Evolutionary conservation across 2,329 filamentous ascomycete genomes (phyloP).

Genomic region (Acarospora socialis): DNA sequence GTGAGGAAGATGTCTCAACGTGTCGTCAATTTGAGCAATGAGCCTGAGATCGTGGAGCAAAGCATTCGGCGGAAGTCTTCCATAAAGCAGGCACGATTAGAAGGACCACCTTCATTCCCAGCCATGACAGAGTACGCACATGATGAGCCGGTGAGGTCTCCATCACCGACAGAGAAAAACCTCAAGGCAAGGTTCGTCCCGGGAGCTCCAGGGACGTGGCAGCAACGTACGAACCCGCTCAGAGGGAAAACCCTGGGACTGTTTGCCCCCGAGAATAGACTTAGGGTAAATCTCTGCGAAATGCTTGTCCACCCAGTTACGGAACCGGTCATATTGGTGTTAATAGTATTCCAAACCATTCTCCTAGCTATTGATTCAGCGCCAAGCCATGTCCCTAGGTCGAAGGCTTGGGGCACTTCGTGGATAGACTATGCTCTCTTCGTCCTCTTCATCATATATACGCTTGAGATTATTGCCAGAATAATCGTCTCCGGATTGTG

Average conservation of each 20-base stretch:
- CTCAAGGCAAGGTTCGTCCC: constrained; percentile 21
- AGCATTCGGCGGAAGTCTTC: constrained; percentile 48
- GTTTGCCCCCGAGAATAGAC: constrained; percentile 61
- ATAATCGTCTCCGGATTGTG: constrained; percentile 89
- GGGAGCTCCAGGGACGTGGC: constrained; percentile 29
- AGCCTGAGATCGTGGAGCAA: constrained; percentile 68
- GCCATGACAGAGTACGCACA: constrained; percentile 31
- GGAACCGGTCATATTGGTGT: constrained; percentile 69
- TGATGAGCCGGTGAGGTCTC: constrained; percentile 25
- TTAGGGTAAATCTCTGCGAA: constrained; percentile 65
- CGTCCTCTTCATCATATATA: constrained; percentile 76
- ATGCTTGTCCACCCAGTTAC: constrained; percentile 73
- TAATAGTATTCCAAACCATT: constrained; percentile 80
- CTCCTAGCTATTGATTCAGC: constrained; percentile 76
- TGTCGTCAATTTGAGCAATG: constrained; percentile 93
- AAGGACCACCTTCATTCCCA: constrained; percentile 38
- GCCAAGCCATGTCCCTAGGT: constrained; percentile 44
- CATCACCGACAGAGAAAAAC: constrained; percentile 22
- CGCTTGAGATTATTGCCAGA: constrained; percentile 66
- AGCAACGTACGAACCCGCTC: constrained; percentile 53
- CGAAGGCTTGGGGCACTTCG: constrained; percentile 48
- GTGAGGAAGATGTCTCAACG: constrained; percentile 85
- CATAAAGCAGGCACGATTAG: constrained; percentile 38
- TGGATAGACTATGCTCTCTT: constrained; percentile 70
- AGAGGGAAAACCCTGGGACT: constrained; percentile 76